Base-by-base conservation (phyloP, 2,329 filamentous ascomycete genomes). In the Penicillium vulpinum region DNA sequence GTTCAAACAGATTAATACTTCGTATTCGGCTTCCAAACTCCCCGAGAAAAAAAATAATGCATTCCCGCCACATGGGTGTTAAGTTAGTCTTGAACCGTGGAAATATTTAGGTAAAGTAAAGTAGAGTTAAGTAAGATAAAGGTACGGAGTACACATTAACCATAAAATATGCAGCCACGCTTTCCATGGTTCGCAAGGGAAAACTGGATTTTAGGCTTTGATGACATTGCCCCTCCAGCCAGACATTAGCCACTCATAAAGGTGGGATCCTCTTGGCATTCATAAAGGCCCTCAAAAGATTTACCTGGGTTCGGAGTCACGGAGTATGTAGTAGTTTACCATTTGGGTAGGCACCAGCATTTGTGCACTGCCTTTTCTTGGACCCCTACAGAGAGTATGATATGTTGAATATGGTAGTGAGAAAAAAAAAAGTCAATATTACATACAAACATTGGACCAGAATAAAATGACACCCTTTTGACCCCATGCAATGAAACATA, bases 51-150 rank as follows among this genome's bases (percentile, higher is more conserved):
- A n/a, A 5, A 9, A 59, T 59, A 53, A 51, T 59, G 55, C 57
- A 57, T 55, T 51, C n/a, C 56, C 55, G 58, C 63, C 63, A 65
- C 63, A 65, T 65, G 62, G 63, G 31, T 16, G 53, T 61, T 51
- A 49, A 29, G 46, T 13, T 16, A 43, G 16, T 33, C n/a, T n/a
- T 3, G 21, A 51, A 51, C 38, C 49, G 26, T 51, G 28, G 36
- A 40, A 51, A 44, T 55, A 49, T 51, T 40, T 56, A 35, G 39
- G 38, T 26, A 40, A 47, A 47, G 31, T 46, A 26, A 53, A 38
- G 48, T 46, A 33, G 46, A 46, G 40, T 40, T 33, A 28, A 40
- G 36, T 44, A 26, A 36, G 56, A 45, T 53, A 54, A 54, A 61
- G 52, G 33, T 54, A 46, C 44, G 18, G 29, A 46, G 22, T n/a